Base-by-base conservation (phyloP, 2,329 filamentous ascomycete genomes). In the Albifimbria verrucaria region DNA sequence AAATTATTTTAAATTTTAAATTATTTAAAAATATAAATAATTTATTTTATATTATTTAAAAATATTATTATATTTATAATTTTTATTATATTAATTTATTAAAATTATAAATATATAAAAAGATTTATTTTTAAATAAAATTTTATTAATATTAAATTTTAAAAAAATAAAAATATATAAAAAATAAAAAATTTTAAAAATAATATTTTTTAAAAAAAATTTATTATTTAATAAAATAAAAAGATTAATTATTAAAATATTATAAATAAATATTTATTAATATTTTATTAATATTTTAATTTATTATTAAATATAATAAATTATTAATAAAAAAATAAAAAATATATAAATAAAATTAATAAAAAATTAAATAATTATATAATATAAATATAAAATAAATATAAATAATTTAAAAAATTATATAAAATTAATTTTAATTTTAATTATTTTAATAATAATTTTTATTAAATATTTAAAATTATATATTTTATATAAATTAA, bases 401-500 rank as follows among this genome's bases (percentile, higher is more conserved):
- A 24, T 23, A 39, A 52, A 7, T 24, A n/a, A 46, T 36, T 23
- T 25, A 9, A 28, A 47, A 47, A 22, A n/a, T 15, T 47, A 24
- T 23, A 39, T 48, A 7, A n/a, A 24, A 32, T 41, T 5, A 23
- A 7, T 12, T n/a, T 49, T 26, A 49, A 15, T 26, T 26, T 11
- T n/a, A n/a, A n/a, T 17, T 4, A 15, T 28, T 20, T 17, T 11
- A 26, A 49, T 25, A 24, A 26, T 24, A 12, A 32, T 28, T 17
- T 32, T 15, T 49, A 49, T 15, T 15, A 4, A 18, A 17, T 17
- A 18, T 18, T 48, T 7, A 24, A 22, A n/a, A 23, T 2, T 43
- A 50, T 41, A 41, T 50, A 47, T 32, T 49, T 51, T 41, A 36
- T 46, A 26, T 20, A 51, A 23, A 46, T 24, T 48, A 15, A 54